A percentile compares a stretch with the other conserved stretches of the same genome.
Evolutionary conservation across 2,329 filamentous ascomycete genomes (phyloP).

Genomic region (Ophidiomyces ophidiicola): DNA sequence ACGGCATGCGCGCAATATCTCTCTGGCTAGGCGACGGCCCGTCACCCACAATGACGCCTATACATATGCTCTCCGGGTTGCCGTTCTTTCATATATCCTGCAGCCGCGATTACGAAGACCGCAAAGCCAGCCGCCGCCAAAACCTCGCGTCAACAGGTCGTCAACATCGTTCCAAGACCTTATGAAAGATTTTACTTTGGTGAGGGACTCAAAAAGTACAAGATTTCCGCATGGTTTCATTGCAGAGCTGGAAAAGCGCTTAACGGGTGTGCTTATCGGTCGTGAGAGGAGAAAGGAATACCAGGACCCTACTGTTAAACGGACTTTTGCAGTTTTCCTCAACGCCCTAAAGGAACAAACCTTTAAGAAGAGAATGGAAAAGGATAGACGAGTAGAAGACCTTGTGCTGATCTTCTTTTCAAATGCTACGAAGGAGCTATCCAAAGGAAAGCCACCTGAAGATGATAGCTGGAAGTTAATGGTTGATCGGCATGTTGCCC

Average conservation of each 20-base stretch:
- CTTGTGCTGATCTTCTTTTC: constrained; percentile 94
- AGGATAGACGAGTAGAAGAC: constrained; percentile 85
- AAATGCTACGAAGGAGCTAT: constrained; percentile 78
- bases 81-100: constrained; percentile 84
- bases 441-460: constrained; percentile 59
- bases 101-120: constrained; percentile 82
- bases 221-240: constrained; percentile 61
- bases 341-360: constrained; percentile 81
- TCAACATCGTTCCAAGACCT: constrained; percentile 66
- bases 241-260: constrained; percentile 59
- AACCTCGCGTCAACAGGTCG: constrained; percentile 53
- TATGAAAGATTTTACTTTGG: constrained; percentile 70
- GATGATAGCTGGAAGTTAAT: constrained; percentile 86
- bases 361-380: constrained; percentile 84
- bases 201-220: constrained; percentile 56
- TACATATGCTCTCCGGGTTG: constrained; percentile 76
- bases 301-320: constrained; percentile 78
- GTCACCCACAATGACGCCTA: constrained; percentile 65
- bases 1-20: constrained; percentile 33
- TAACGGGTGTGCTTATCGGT: constrained; percentile 69
- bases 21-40: constrained; percentile 32
- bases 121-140: constrained; percentile 59
- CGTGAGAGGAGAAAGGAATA: constrained; percentile 77
- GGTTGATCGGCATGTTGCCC: constrained; percentile 84
- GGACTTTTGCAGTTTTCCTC: constrained; percentile 88